These are phyloP conservation scores for Ceratocystis diversiconidia DNA, from an alignment of 2,329 filamentous ascomycete genomes.

Conservation along the genomic window DNA sequence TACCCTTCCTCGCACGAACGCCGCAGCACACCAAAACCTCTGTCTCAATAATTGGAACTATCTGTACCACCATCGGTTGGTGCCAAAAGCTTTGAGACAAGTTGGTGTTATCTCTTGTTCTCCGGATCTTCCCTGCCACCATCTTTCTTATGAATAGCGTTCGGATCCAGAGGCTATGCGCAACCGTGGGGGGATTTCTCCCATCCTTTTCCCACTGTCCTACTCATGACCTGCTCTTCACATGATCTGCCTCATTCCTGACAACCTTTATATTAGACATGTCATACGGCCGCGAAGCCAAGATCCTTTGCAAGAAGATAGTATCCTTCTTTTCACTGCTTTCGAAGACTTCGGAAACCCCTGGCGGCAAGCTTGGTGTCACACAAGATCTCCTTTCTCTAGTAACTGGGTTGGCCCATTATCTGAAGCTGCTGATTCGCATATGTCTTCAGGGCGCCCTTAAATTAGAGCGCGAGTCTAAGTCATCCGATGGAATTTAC, in stretches of 20 bases:
- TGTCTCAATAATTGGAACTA: not conserved
- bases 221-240: not conserved
- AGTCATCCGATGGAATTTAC: slow-evolving; percentile 59
- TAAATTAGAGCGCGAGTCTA: slow-evolving; percentile 74
- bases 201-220: not conserved
- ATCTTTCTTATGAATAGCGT: not conserved
- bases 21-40: not conserved
- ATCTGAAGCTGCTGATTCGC: slow-evolving; percentile 89
- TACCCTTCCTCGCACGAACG: not conserved
- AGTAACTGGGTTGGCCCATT: slow-evolving; percentile 90
- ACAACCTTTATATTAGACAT: slow-evolving; percentile 43
- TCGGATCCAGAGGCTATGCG: not conserved
- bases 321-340: slow-evolving; percentile 93
- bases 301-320: slow-evolving; percentile 98
- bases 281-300: slow-evolving; percentile 89
- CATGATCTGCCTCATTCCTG: slow-evolving; percentile 15
- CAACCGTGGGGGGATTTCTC: not conserved
- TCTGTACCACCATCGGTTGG: not conserved
- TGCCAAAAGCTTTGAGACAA: not conserved
- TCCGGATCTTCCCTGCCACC: slow-evolving; percentile 7
- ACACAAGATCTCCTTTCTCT: slow-evolving; percentile 97
- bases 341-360: slow-evolving; percentile 85
- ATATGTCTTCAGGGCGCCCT: slow-evolving; percentile 91
- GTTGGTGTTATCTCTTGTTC: not conserved
- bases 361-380: slow-evolving; percentile 80